phyloP scores from a whole-genome alignment of 805 yeast genomes.

The Ogataea degrootiae region DNA sequence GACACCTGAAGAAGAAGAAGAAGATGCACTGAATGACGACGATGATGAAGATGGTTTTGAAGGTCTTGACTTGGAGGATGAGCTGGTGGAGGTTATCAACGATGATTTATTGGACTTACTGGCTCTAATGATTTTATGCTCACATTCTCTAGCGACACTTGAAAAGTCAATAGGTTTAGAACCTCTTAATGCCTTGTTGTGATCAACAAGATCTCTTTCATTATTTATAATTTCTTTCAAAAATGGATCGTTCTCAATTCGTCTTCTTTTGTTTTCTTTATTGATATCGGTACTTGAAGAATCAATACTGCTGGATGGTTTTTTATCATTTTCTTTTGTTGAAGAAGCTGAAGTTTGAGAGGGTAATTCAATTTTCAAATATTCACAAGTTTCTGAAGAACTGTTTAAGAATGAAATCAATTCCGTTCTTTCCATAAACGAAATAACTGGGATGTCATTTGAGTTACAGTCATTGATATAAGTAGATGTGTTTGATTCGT shows the following conservation, averaged over 20 bases:
- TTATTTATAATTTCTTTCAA: constrained; percentile 40
- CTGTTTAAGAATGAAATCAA: constrained; percentile 79
- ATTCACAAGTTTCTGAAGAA: constrained; percentile 53
- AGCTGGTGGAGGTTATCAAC: constrained; percentile 13
- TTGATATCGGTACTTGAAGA: background rate
- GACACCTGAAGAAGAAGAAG: constrained; percentile 2
- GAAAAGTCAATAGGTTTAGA: constrained; percentile 61
- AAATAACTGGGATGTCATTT: constrained; percentile 60
- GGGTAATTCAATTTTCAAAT: constrained; percentile 29
- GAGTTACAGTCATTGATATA: constrained; percentile 71
- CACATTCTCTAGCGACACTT: constrained; percentile 63
- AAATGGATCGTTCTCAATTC: constrained; percentile 43
- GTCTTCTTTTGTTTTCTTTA: constrained; percentile 16
- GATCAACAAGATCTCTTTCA: constrained; percentile 41
- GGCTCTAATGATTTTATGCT: constrained; percentile 50
- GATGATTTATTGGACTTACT: constrained; percentile 33
- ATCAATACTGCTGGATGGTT: too few species aligned
- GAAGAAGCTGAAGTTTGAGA: background rate
- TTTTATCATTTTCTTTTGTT: background rate
- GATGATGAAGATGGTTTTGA: constrained; percentile 1
- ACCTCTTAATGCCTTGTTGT: constrained; percentile 47
- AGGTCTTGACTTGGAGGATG: constrained; percentile 7
- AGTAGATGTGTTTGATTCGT: constrained; percentile 72
- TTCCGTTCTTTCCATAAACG: constrained; percentile 82
- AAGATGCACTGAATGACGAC: constrained; percentile 1